These are phyloP conservation scores for Ascochyta viciae-villosae DNA, from an alignment of 2,329 filamentous ascomycete genomes.

Conservation along the genomic window DNA sequence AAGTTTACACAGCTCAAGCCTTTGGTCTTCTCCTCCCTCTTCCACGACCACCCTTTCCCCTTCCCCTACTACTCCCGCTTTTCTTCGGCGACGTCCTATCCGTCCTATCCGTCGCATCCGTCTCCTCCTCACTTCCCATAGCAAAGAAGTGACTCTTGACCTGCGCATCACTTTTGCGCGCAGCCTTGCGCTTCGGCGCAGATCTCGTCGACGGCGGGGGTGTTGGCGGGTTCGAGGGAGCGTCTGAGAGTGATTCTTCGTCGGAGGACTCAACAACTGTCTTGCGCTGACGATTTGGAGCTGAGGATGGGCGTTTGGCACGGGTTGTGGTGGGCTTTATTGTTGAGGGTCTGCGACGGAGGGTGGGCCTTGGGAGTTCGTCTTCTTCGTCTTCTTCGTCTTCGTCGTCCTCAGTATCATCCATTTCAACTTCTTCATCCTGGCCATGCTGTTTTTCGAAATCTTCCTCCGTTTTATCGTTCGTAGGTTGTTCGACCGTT, in stretches of 20 bases:
- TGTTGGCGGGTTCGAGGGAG: conserved; percentile 12
- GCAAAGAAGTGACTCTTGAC: conserved; percentile 47
- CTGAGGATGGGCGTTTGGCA: conserved; percentile 10
- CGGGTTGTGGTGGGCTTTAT: conserved; percentile 2
- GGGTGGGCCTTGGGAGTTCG: conserved; percentile 38
- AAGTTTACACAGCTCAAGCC: too few relatives aligned
- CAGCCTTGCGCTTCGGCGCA: conserved; percentile 35
- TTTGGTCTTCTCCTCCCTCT: conserved; percentile 8
- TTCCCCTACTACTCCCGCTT: conserved; percentile 7
- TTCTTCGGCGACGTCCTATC: conserved; percentile 32
- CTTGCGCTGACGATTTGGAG: conserved; percentile 18
- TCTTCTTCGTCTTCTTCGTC: conserved; percentile 37
- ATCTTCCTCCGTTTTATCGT: conserved; percentile 4
- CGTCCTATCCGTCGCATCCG: conserved; percentile 38
- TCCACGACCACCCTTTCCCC: conserved; percentile 18
- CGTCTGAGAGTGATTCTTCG: conserved; percentile 20
- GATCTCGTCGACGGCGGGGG: conserved; percentile 20
- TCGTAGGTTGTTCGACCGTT: conserved; percentile 29
- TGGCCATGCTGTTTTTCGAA: neutral
- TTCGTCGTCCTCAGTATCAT: conserved; percentile 26
- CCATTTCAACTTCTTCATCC: conserved; percentile 4
- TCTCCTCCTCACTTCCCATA: conserved; percentile 41
- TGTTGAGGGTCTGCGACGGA: conserved; percentile 21
- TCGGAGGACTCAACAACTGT: conserved; percentile 15
- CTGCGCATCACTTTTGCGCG: conserved; percentile 37